Percentiles rank a stretch among this genome's conserved stretches.
These are phyloP conservation scores for Pseudomassariella vexata DNA, from an alignment of 2,329 filamentous ascomycete species.

Conservation along the genomic window DNA sequence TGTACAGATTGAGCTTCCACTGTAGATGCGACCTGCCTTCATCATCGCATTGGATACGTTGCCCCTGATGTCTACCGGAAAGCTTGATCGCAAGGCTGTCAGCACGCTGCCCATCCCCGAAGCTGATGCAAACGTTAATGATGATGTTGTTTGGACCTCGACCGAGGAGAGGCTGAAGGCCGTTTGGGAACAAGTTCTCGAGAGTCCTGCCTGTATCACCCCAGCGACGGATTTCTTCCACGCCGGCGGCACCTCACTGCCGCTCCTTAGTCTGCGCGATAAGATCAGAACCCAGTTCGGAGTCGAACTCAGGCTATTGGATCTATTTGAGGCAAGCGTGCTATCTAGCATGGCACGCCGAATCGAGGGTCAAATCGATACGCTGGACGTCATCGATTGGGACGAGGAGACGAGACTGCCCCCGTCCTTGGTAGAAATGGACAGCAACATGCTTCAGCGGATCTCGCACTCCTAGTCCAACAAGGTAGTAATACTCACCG, in stretches of 20 bases:
- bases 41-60: constrained; percentile 20
- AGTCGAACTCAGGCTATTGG: constrained; percentile 22
- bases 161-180: constrained; percentile 5
- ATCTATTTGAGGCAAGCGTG: constrained; percentile 31
- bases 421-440: too few relatives aligned
- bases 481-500: too few relatives aligned
- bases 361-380: constrained; percentile 2
- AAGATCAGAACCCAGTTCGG: constrained; percentile 26
- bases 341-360: constrained; percentile 30
- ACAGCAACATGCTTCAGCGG: too few relatives aligned
- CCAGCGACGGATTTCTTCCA: constrained; percentile 31
- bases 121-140: too few relatives aligned
- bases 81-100: constrained; percentile 18
- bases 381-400: constrained; percentile 28
- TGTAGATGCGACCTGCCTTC: constrained; percentile 27
- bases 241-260: constrained; percentile 34
- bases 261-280: constrained; percentile 30
- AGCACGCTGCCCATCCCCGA: constrained; percentile 4
- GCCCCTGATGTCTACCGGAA: constrained; percentile 23
- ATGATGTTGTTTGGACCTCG: background rate
- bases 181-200: constrained; percentile 16
- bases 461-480: too few relatives aligned
- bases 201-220: constrained; percentile 11
- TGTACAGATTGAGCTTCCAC: constrained; percentile 19
- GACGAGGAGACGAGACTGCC: constrained; percentile 24